These are phyloP conservation scores for Centella asiatica DNA, from an alignment of 129 eudicot species.

Conservation along the genomic window DNA sequence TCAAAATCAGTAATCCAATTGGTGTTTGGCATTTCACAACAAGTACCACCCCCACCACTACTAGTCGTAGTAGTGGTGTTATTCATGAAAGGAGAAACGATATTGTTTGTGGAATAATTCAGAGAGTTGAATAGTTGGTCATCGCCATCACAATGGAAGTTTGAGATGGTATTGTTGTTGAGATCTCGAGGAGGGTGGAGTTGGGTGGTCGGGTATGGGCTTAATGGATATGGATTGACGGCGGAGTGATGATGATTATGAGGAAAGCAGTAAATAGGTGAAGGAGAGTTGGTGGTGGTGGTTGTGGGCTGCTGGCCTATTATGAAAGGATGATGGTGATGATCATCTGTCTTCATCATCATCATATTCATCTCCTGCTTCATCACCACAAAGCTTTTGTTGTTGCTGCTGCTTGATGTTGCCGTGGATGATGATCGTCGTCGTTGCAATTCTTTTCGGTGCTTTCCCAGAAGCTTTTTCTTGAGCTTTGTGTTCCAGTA, in stretches of 20 bases:
- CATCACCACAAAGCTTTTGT: not conserved
- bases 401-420: conserved; percentile 20
- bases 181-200: not conserved
- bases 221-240: conserved; percentile 8
- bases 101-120: not conserved
- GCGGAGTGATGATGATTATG: conserved; percentile 25
- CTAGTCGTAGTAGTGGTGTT: not conserved
- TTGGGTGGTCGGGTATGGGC: conserved; percentile 6
- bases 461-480: conserved; percentile 74
- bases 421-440: too few species aligned
- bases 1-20: not conserved
- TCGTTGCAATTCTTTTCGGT: conserved; percentile 51
- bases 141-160: conserved; percentile 24
- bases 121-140: conserved; percentile 5
- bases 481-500: conserved; percentile 91
- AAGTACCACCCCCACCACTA: conserved; percentile 3
- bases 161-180: not conserved
- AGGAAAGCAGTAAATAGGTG: conserved; percentile 28
- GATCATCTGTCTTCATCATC: conserved; percentile 9
- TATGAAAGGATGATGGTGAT: too few species aligned
- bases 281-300: not conserved
- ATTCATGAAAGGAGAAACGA: not conserved
- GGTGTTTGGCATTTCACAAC: conserved; percentile 6
- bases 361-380: conserved; percentile 1
- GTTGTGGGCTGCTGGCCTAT: not conserved